Base-by-base conservation (phyloP, 2,329 filamentous ascomycete species). In the Colletotrichum gloeosporioides region DNA sequence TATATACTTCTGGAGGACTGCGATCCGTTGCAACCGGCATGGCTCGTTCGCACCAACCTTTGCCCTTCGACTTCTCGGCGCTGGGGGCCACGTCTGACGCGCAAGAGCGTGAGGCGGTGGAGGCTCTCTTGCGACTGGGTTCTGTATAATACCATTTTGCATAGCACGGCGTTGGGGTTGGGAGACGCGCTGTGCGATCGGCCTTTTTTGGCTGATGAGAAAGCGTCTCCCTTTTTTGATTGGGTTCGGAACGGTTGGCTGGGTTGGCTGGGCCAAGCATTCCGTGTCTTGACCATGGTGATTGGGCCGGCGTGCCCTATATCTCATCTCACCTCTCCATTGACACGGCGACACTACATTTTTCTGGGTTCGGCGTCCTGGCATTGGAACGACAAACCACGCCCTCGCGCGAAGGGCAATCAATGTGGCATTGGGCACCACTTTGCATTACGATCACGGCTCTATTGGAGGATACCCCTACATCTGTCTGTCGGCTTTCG, bases 91-190 rank as follows among this genome's bases (percentile, higher is more conserved):
- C 90, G 77, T 90, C 92, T 71, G 92, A 93, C 83, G 90, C 92
- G 77, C 93, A 95, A 85, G 95, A 96, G 88, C 93, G 93, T 80
- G 95, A 95, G 85, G 95, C 95, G 71, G 91, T 96, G 78, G 95
- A 95, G 85, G 95, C 95, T 79, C 91, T 96, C 82, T 88, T 97
- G 82, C 92, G 93, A 84, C 93, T 97, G 85, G 94, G 95, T 86
- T 96, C 94, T 91, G 88, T 93, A 91, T 93, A 93, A 91, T 86
- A 88, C 79, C 79, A 82, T 82, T 82, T 84, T 88, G 87, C 88
- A 89, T 90, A 80, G 86, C 82, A 83, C 81, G 90, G 90, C 89
- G 90, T 91, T 91, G 71, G 69, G 69, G 62, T 66, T 61, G 73
- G 69, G 73, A 69, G 59, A 68, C 69, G 65, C 61, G 68, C 71